Evolutionary conservation across 2,329 filamentous ascomycete species (phyloP).

Genomic region (Colletotrichum viniferum): DNA sequence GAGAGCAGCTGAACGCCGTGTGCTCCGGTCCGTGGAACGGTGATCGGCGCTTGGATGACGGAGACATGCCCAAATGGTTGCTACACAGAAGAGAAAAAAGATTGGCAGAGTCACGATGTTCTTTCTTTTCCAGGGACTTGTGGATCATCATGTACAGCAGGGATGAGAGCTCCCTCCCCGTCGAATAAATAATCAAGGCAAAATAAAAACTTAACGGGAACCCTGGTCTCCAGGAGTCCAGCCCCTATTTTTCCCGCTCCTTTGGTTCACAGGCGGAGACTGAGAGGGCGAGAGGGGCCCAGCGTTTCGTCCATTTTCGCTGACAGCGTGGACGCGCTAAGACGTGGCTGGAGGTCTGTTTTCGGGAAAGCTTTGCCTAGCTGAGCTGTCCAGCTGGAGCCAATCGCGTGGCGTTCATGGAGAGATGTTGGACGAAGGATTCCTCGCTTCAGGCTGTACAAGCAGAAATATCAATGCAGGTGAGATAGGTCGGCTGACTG

Average conservation of each 20-base stretch:
- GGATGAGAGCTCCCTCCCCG: background rate
- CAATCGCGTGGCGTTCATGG: background rate
- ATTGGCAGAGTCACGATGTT: background rate
- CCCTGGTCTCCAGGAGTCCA: background rate
- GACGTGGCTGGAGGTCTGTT: background rate
- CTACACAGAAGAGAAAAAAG: background rate
- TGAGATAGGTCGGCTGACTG: background rate
- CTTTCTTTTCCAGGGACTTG: background rate
- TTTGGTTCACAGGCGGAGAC: background rate
- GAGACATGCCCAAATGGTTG: background rate
- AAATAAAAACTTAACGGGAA: background rate
- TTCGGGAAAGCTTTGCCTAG: background rate
- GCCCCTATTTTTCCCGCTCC: background rate
- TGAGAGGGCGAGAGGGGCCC: background rate
- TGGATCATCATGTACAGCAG: slow-evolving; percentile 1
- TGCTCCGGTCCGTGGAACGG: background rate
- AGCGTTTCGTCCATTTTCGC: background rate
- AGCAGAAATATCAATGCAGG: background rate
- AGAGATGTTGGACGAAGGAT: background rate
- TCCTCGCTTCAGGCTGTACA: background rate
- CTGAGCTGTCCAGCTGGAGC: background rate
- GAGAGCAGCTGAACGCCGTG: background rate
- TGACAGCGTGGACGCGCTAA: background rate
- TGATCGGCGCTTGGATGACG: background rate
- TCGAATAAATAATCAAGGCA: background rate